Conservation (phyloP, 306 rosid genomes). For the Prunus campanulata region DNA sequence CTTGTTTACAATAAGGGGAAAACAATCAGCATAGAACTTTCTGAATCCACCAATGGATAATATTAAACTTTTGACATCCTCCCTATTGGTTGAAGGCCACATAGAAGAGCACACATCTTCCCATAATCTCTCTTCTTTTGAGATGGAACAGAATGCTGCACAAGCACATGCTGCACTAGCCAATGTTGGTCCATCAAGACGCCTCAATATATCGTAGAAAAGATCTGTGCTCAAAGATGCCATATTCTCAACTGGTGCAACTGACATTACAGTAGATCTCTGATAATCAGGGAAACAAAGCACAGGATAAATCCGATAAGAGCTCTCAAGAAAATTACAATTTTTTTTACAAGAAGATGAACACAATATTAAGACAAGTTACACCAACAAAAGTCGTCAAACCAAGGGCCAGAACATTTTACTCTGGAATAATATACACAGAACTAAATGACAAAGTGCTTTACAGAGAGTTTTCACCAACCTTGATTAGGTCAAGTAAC, state of each 20-base stretch:
- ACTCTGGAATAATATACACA: neutral
- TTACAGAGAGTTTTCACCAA: neutral
- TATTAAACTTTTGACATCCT: slow-evolving; percentile 71
- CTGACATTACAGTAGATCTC: slow-evolving; percentile 34
- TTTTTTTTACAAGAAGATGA: neutral
- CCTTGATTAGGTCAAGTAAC: neutral
- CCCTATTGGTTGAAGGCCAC: slow-evolving; percentile 91
- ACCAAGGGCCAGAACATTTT: neutral
- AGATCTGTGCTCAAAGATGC: slow-evolving; percentile 69
- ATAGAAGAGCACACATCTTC: slow-evolving; percentile 74
- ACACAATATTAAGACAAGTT: neutral
- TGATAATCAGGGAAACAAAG: slow-evolving; percentile 33
- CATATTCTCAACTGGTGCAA: slow-evolving; percentile 52
- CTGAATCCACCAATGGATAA: slow-evolving; percentile 78
- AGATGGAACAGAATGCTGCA: slow-evolving; percentile 70
- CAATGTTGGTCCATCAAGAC: slow-evolving; percentile 81
- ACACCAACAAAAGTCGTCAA: neutral
- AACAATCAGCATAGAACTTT: slow-evolving; percentile 86
- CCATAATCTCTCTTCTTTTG: slow-evolving; percentile 86
- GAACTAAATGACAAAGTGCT: neutral
- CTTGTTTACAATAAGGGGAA: slow-evolving; percentile 77
- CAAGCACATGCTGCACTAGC: slow-evolving; percentile 88
- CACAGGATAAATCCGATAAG: slow-evolving; percentile 2
- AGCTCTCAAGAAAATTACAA: neutral
- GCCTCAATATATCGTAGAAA: slow-evolving; percentile 73